Conservation (phyloP, 2,329 filamentous ascomycete genomes). For the Elsinoe ampelina region DNA sequence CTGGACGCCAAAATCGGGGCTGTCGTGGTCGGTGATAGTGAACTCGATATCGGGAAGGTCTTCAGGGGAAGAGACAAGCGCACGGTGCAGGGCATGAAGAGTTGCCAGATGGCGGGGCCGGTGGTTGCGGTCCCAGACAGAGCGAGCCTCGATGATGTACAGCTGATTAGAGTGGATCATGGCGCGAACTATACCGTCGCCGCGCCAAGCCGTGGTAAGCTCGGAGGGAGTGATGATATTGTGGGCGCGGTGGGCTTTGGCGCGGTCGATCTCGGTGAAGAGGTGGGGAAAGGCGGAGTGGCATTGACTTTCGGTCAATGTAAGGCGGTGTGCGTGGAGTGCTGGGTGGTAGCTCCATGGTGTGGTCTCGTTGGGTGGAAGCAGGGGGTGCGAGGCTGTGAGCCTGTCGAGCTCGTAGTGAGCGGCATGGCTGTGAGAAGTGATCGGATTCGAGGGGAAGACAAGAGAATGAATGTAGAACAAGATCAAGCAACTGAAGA, state of each 20-base stretch:
- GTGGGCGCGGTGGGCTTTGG: constrained; percentile 21
- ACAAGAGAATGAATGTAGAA: background rate
- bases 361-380: background rate
- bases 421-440: background rate
- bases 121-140: constrained; percentile 24
- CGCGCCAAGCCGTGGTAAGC: constrained; percentile 24
- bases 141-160: constrained; percentile 28
- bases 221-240: constrained; percentile 23
- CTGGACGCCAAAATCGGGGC: constrained; percentile 20
- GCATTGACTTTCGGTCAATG: constrained; percentile 24
- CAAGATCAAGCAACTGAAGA: background rate
- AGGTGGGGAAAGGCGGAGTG: constrained; percentile 25
- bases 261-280: constrained; percentile 25
- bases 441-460: background rate
- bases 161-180: constrained; percentile 31
- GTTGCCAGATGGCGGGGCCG: constrained; percentile 27
- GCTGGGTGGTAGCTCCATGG: constrained; percentile 1
- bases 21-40: constrained; percentile 39
- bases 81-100: constrained; percentile 40
- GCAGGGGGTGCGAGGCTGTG: background rate
- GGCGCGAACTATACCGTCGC: constrained; percentile 26
- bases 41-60: constrained; percentile 43
- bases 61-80: constrained; percentile 34
- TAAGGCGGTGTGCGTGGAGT: constrained; percentile 8
- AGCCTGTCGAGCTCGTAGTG: background rate